These are phyloP conservation scores for Yarrowia porcina DNA, from an alignment of 805 yeast genomes.

Conservation along the genomic window DNA sequence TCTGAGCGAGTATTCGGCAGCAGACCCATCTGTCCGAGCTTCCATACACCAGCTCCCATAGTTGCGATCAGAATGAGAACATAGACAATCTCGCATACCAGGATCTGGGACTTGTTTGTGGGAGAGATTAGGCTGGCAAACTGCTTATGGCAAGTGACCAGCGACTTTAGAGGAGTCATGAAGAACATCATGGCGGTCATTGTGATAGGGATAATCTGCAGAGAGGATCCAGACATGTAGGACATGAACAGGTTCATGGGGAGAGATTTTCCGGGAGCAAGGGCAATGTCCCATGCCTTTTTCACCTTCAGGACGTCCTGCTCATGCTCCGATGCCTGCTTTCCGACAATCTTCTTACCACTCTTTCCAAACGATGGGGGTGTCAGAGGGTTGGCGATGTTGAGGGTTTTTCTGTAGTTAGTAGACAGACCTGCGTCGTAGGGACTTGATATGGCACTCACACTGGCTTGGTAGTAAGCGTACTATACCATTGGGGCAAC, in stretches of 20 bases:
- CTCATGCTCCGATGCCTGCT: constrained; percentile 26
- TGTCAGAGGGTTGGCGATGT: neutral
- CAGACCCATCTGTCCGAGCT: constrained; percentile 81
- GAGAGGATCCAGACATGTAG: constrained; percentile 86
- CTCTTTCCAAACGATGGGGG: constrained; percentile 13
- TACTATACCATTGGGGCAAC: constrained; percentile 16
- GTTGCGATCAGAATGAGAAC: constrained; percentile 50
- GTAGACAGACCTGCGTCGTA: neutral
- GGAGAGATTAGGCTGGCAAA: constrained; percentile 45
- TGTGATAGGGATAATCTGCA: constrained; percentile 86
- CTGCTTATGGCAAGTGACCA: constrained; percentile 52
- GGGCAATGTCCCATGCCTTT: constrained; percentile 85
- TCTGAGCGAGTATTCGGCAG: constrained; percentile 85
- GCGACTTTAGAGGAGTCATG: constrained; percentile 66
- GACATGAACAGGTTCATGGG: constrained; percentile 90
- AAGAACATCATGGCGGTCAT: constrained; percentile 83
- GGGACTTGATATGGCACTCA: neutral
- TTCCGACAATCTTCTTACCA: constrained; percentile 21
- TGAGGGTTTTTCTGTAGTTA: constrained; percentile 8
- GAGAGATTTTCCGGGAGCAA: constrained; percentile 75
- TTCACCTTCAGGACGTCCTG: constrained; percentile 39
- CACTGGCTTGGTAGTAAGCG: constrained; percentile 14
- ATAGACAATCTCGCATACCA: constrained; percentile 48
- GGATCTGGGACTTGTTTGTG: constrained; percentile 34
- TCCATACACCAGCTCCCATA: constrained; percentile 77